These are phyloP conservation scores for Salix viminalis DNA, from an alignment of 345 rosid genomes.

Conservation along the genomic window DNA sequence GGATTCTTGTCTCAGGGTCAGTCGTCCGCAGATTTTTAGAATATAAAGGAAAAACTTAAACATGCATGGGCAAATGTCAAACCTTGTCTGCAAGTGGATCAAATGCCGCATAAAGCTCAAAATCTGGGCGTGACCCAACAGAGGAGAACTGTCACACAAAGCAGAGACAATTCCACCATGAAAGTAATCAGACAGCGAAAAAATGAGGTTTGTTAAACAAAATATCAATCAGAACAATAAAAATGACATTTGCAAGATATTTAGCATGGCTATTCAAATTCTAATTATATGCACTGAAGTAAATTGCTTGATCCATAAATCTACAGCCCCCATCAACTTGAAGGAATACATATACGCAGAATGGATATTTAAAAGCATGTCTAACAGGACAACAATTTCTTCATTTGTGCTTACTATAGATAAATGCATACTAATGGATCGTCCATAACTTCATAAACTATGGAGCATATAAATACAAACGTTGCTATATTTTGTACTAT, in stretches of 20 bases:
- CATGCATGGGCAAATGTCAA: slow-evolving; percentile 5
- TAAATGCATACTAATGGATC: not conserved
- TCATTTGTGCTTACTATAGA: not conserved
- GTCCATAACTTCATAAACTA: not conserved
- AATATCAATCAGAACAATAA: not conserved
- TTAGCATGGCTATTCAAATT: not conserved
- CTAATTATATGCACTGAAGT: not conserved
- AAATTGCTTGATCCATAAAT: not conserved
- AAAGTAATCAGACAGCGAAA: not conserved
- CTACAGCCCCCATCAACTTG: not conserved
- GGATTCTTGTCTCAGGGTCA: not conserved
- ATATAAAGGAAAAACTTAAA: not conserved
- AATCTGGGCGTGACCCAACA: slow-evolving; percentile 98
- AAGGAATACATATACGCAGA: not conserved
- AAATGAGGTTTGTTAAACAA: not conserved
- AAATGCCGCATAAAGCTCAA: slow-evolving; percentile 94
- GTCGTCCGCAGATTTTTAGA: not conserved
- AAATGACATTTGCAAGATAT: not conserved
- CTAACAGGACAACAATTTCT: not conserved
- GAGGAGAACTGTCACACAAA: slow-evolving; percentile 59
- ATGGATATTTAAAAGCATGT: not conserved
- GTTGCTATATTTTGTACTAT: not conserved
- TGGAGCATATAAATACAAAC: not conserved
- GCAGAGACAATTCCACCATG: not conserved
- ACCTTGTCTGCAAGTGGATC: slow-evolving; percentile 99